These are phyloP conservation scores for Suillus plorans DNA, from an alignment of 768 basidiomycete species.

Conservation along the genomic window DNA sequence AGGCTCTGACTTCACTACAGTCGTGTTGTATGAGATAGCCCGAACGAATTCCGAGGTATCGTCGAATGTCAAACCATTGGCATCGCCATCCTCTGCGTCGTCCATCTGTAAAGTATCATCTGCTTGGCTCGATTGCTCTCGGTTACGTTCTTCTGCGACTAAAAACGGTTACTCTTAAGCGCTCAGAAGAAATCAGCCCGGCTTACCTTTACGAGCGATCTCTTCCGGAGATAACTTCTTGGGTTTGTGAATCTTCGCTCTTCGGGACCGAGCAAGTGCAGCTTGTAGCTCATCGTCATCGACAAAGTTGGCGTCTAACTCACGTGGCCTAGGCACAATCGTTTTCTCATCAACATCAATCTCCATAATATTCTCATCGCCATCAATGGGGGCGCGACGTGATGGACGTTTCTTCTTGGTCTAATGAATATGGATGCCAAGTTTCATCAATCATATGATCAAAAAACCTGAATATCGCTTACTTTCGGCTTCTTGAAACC, in stretches of 20 bases:
- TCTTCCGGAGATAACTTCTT: constrained; percentile 83
- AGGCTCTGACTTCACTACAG: constrained; percentile 50
- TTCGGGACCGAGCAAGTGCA: constrained; percentile 81
- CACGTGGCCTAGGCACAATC: constrained; percentile 62
- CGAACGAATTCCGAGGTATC: constrained; percentile 97
- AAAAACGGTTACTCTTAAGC: constrained; percentile 7
- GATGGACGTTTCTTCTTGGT: constrained; percentile 91
- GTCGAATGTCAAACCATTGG: constrained; percentile 77
- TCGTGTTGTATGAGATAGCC: constrained; percentile 68
- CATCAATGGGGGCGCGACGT: constrained; percentile 49
- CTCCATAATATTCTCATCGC: constrained; percentile 60
- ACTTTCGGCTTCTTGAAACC: constrained; percentile 97
- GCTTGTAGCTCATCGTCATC: constrained; percentile 99
- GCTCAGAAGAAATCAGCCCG: not conserved
- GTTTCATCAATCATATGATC: constrained; percentile 8
- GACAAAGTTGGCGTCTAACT: constrained; percentile 87
- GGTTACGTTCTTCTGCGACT: constrained; percentile 67
- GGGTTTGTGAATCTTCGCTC: constrained; percentile 73
- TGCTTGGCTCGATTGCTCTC: constrained; percentile 44
- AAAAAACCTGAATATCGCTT: constrained; percentile 10
- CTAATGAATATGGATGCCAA: constrained; percentile 36
- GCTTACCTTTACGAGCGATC: constrained; percentile 71
- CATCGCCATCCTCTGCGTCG: constrained; percentile 37
- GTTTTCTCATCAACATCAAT: constrained; percentile 82
- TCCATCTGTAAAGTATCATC: constrained; percentile 46